phyloP scores from a whole-genome alignment of 768 basidiomycete species.

The Hysterangium stoloniferum region DNA sequence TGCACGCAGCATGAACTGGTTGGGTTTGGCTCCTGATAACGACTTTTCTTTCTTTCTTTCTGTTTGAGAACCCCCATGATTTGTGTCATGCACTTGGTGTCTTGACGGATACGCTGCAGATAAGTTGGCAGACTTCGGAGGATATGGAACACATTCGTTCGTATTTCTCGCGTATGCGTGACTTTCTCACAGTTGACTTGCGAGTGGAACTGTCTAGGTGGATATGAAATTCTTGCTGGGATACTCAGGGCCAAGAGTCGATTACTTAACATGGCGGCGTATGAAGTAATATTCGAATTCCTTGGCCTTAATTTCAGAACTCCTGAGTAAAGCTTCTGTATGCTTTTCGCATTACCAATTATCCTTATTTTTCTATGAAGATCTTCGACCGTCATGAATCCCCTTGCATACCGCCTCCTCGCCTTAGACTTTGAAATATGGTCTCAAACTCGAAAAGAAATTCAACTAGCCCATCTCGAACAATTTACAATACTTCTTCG shows the following conservation, averaged over 20 bases:
- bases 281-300: conserved; percentile 80
- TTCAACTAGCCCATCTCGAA: conserved; percentile 73
- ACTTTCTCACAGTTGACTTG: background rate
- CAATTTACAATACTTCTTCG: conserved; percentile 73
- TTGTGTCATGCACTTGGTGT: conserved; percentile 65
- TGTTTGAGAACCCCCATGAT: conserved; percentile 61
- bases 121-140: conserved; percentile 90
- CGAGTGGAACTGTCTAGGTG: conserved; percentile 44
- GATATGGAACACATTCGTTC: conserved; percentile 86
- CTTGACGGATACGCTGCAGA: conserved; percentile 67
- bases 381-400: conserved; percentile 74
- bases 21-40: background rate
- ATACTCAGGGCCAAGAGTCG: conserved; percentile 65
- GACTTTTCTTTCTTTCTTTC: background rate
- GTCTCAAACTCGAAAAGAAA: conserved; percentile 60
- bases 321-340: conserved; percentile 62
- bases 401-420: conserved; percentile 72
- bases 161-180: conserved; percentile 22
- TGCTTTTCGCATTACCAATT: background rate
- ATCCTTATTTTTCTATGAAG: conserved; percentile 31
- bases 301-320: conserved; percentile 76
- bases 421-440: conserved; percentile 90
- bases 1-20: too few relatives aligned
- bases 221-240: conserved; percentile 78
- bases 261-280: conserved; percentile 71